Percentiles rank a stretch among this genome's conserved stretches.
Conservation (phyloP, 2,329 filamentous ascomycete species). For the Penicillium brasilianum region DNA sequence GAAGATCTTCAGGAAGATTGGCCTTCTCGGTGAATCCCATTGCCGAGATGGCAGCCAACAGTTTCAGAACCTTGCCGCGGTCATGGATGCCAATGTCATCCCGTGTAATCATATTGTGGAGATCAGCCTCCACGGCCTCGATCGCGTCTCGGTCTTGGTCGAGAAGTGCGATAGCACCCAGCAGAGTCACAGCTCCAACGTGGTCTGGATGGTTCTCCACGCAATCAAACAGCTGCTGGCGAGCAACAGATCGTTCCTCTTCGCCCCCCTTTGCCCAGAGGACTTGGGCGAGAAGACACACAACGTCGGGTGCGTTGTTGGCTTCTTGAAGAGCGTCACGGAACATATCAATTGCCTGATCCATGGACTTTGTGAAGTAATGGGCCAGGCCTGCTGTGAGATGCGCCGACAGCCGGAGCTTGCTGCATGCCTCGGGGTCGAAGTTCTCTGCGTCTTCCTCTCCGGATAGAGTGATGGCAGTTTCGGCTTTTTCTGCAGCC, state of each 20-base stretch:
- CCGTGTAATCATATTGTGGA: conserved; percentile 72
- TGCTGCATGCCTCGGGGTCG: conserved; percentile 65
- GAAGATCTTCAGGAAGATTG: conserved; percentile 50
- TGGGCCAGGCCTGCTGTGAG: conserved; percentile 83
- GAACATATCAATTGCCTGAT: conserved; percentile 78
- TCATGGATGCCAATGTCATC: conserved; percentile 67
- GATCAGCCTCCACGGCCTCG: conserved; percentile 78
- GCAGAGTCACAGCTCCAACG: conserved; percentile 76
- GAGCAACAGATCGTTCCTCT: conserved; percentile 74
- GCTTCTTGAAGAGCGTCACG: conserved; percentile 79
- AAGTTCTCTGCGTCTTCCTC: conserved; percentile 70
- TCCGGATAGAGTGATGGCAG: conserved; percentile 78
- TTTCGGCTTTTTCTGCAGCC: conserved; percentile 80
- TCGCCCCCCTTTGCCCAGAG: conserved; percentile 87
- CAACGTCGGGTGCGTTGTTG: conserved; percentile 75
- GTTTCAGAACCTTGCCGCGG: conserved; percentile 71
- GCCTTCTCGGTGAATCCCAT: conserved; percentile 56
- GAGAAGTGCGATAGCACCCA: conserved; percentile 82
- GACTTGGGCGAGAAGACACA: conserved; percentile 86
- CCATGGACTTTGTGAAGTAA: conserved; percentile 70
- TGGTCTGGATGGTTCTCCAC: conserved; percentile 77
- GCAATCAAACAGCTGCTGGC: conserved; percentile 78
- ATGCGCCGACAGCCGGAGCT: conserved; percentile 80
- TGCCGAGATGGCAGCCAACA: conserved; percentile 75
- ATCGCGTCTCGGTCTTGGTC: conserved; percentile 79